Conservation (phyloP, 768 basidiomycete genomes). For the Lactifluus volemus region DNA sequence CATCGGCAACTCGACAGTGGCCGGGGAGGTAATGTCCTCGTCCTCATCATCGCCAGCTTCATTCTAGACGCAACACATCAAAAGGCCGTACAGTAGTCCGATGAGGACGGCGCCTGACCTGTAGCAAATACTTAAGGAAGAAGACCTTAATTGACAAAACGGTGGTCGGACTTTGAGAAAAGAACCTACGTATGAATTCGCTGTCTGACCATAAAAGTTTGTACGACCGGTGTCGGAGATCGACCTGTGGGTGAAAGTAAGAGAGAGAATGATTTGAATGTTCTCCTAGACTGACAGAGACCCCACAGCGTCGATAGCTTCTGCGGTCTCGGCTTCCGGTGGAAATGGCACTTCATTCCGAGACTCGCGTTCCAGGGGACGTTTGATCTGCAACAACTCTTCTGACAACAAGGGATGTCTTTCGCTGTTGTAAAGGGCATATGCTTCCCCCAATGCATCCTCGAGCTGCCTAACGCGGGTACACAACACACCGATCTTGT, state of each 20-base stretch:
- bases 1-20: constrained; percentile 32
- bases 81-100: constrained; percentile 5
- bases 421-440: constrained; percentile 38
- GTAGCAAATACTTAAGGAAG: constrained; percentile 47
- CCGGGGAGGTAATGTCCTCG: constrained; percentile 31
- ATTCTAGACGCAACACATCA: constrained; percentile 32
- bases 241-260: constrained; percentile 33
- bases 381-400: constrained; percentile 55
- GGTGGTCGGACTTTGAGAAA: not conserved
- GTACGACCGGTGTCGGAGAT: constrained; percentile 54
- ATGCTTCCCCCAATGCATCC: constrained; percentile 50
- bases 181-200: constrained; percentile 57
- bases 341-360: constrained; percentile 29
- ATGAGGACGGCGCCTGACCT: constrained; percentile 34
- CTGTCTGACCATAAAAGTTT: constrained; percentile 56
- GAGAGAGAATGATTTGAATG: constrained; percentile 14
- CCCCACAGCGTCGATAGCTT: constrained; percentile 55
- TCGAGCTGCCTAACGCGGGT: constrained; percentile 60
- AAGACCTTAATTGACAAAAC: constrained; percentile 7
- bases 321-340: constrained; percentile 37
- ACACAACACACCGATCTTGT: constrained; percentile 53
- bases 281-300: constrained; percentile 38
- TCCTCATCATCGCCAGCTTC: constrained; percentile 52
- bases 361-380: constrained; percentile 56
- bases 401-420: constrained; percentile 52